Evolutionary conservation across 2,329 filamentous ascomycete species (phyloP).

Genomic region (Penicillium sp.): DNA sequence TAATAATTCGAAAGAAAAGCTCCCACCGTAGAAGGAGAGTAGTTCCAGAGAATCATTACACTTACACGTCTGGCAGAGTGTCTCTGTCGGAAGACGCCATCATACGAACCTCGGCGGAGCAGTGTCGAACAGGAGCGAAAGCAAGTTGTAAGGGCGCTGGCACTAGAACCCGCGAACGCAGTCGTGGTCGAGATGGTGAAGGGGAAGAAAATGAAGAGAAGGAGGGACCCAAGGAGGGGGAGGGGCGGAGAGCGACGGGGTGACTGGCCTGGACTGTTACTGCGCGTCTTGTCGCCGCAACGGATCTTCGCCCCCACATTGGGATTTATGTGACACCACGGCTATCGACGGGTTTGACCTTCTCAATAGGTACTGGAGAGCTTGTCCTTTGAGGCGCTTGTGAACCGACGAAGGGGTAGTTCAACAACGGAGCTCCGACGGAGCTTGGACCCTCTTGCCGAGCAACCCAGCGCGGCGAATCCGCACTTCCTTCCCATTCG

Average conservation of each 20-base stretch:
- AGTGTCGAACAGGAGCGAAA: constrained; percentile 30
- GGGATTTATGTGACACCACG: constrained; percentile 16
- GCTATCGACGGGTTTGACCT: constrained; percentile 20
- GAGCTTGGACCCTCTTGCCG: constrained; percentile 30
- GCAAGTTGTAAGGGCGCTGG: constrained; percentile 16
- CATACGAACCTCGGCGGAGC: constrained; percentile 42
- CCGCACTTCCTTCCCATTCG: constrained; percentile 5
- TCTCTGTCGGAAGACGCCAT: constrained; percentile 48
- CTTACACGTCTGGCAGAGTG: constrained; percentile 46
- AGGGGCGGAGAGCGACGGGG: constrained; percentile 29
- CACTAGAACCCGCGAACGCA: constrained; percentile 11
- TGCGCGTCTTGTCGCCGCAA: constrained; percentile 28
- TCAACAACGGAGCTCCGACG: constrained; percentile 25
- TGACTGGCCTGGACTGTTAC: constrained; percentile 27
- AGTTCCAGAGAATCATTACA: constrained; percentile 6
- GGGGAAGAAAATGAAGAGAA: constrained; percentile 21
- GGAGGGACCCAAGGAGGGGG: constrained; percentile 23
- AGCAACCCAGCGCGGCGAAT: constrained; percentile 3
- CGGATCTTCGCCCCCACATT: constrained; percentile 39
- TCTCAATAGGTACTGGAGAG: not conserved
- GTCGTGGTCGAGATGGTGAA: constrained; percentile 14
- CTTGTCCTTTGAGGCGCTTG: not conserved
- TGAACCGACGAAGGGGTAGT: not conserved
- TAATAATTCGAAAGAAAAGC: not conserved
- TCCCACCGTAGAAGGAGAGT: not conserved